These are phyloP conservation scores for Botrytis aclada DNA, from an alignment of 2,329 filamentous ascomycete genomes.

Conservation along the genomic window DNA sequence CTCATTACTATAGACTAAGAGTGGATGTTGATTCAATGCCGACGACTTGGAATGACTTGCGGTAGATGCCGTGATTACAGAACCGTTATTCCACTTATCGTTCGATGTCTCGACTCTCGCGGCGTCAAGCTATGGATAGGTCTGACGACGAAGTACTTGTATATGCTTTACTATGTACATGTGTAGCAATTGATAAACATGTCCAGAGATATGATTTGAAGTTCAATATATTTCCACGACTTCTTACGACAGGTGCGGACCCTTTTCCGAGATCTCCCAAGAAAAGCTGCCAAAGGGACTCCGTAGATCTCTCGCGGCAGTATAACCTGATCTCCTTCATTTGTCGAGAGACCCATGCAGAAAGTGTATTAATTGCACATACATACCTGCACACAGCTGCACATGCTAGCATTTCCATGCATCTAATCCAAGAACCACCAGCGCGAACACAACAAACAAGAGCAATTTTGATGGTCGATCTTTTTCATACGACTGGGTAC, in stretches of 20 bases:
- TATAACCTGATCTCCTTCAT: background rate
- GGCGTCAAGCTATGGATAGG: background rate
- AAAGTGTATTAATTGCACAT: background rate
- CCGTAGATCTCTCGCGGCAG: background rate
- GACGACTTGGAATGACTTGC: background rate
- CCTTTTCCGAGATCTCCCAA: background rate
- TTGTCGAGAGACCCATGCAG: background rate
- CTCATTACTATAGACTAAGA: too few species aligned
- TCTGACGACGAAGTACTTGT: background rate
- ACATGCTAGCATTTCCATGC: background rate
- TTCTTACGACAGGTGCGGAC: background rate
- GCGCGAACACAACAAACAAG: background rate
- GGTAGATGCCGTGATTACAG: background rate
- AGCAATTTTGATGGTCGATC: background rate
- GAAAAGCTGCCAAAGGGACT: background rate
- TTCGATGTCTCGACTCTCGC: background rate
- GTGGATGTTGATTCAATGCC: background rate
- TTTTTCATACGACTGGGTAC: background rate
- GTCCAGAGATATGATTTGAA: background rate
- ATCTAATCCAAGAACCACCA: background rate
- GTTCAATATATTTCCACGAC: background rate
- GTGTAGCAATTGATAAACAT: background rate
- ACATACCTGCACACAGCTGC: background rate
- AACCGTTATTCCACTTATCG: background rate
- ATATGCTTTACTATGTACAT: background rate